Evolutionary conservation across 2,329 filamentous ascomycete species (phyloP).

Genomic region (Pseudogymnoascus sp.): DNA sequence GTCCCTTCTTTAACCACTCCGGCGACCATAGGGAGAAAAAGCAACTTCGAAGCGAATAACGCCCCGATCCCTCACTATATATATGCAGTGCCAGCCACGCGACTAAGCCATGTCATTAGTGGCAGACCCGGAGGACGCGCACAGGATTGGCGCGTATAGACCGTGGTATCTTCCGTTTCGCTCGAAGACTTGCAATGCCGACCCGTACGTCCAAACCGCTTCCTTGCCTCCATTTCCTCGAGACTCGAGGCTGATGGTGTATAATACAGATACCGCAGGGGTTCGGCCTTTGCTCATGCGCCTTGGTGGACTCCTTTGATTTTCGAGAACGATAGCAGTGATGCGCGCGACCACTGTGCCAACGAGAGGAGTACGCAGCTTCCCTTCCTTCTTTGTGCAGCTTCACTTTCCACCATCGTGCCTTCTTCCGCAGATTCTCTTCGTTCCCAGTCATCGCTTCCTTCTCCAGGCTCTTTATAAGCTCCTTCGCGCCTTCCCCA

Average conservation of each 20-base stretch:
- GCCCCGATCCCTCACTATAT: background rate
- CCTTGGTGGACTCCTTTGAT: slow-evolving; percentile 37
- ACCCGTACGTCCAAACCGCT: background rate
- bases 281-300: background rate
- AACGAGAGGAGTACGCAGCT: slow-evolving; percentile 34
- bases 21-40: background rate
- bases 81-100: background rate
- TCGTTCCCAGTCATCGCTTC: background rate
- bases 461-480: background rate
- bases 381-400: background rate
- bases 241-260: slow-evolving; percentile 13
- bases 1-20: background rate
- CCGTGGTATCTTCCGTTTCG: slow-evolving; percentile 43
- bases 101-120: background rate
- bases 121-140: background rate
- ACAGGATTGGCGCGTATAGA: slow-evolving; percentile 31
- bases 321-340: slow-evolving; percentile 58
- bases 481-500: slow-evolving; percentile 15
- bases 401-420: background rate
- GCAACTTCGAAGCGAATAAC: background rate
- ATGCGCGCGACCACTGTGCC: slow-evolving; percentile 50
- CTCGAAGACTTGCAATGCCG: slow-evolving; percentile 30
- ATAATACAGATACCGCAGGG: background rate
- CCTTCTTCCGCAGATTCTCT: background rate
- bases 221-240: background rate